Evolutionary conservation across 805 yeast genomes (phyloP).

Genomic region (Wickerhamiella musiphila): DNA sequence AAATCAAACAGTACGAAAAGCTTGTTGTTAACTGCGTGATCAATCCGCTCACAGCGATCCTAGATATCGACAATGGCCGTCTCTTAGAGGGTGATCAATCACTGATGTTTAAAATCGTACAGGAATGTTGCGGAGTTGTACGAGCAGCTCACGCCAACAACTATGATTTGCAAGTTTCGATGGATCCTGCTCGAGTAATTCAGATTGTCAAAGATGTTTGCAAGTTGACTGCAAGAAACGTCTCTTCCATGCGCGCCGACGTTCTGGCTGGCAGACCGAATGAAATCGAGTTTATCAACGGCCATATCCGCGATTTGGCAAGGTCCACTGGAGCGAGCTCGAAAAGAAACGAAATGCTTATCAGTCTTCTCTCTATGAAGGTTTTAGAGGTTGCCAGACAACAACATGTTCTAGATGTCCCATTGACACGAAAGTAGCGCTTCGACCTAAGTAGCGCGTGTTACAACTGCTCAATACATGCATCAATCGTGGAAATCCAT

Average conservation of each 20-base stretch:
- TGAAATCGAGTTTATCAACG: slow-evolving; percentile 74
- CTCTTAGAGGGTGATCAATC: slow-evolving; percentile 28
- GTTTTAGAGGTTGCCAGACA: slow-evolving; percentile 5
- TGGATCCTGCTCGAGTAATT: slow-evolving; percentile 20
- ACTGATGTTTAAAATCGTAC: slow-evolving; percentile 26
- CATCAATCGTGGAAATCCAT: too few relatives aligned
- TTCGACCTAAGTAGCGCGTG: too few relatives aligned
- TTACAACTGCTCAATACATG: too few relatives aligned
- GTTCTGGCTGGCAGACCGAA: slow-evolving; percentile 35
- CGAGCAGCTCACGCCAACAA: slow-evolving; percentile 13
- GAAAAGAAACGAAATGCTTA: slow-evolving; percentile 29
- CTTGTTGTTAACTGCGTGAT: slow-evolving; percentile 67
- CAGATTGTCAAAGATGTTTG: slow-evolving; percentile 27
- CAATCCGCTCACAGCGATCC: slow-evolving; percentile 64
- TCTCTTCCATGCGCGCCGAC: slow-evolving; percentile 61
- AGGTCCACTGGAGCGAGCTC: slow-evolving; percentile 27
- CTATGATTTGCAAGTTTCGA: slow-evolving; percentile 3
- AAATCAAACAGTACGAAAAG: slow-evolving; percentile 54
- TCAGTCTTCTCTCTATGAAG: slow-evolving; percentile 27
- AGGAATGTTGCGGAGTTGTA: slow-evolving; percentile 31
- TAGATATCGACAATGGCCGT: slow-evolving; percentile 67
- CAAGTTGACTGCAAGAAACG: slow-evolving; percentile 35
- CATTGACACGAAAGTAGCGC: too few relatives aligned
- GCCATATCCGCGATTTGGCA: slow-evolving; percentile 50
- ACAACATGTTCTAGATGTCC: too few relatives aligned